Conservation (phyloP, 768 basidiomycete species). For the Macrolepiota dolichaula region DNA sequence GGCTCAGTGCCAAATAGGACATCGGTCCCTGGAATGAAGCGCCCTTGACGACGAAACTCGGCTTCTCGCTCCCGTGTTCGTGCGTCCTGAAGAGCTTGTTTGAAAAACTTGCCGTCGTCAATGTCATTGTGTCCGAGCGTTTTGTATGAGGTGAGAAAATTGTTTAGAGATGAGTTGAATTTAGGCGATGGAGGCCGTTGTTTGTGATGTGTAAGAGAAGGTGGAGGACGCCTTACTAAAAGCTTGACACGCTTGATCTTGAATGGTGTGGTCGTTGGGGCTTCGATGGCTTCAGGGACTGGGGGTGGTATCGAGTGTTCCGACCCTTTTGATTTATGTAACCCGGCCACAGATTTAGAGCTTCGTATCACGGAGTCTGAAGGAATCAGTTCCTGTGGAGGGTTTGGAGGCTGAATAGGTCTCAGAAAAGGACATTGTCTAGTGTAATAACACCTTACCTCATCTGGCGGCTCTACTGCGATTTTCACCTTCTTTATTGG, state of each 20-base stretch:
- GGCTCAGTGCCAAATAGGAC: slow-evolving; percentile 26
- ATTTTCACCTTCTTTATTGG: slow-evolving; percentile 7
- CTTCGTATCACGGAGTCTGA: not conserved
- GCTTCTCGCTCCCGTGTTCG: slow-evolving; percentile 30
- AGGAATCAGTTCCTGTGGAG: not conserved
- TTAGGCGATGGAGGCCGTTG: slow-evolving; percentile 59
- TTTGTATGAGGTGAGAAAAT: slow-evolving; percentile 62
- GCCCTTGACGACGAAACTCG: slow-evolving; percentile 31
- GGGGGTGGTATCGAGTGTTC: slow-evolving; percentile 9
- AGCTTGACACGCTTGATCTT: slow-evolving; percentile 63
- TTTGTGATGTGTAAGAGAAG: slow-evolving; percentile 56
- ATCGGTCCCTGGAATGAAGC: slow-evolving; percentile 37
- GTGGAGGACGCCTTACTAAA: slow-evolving; percentile 63
- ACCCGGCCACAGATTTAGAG: not conserved
- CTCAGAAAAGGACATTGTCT: not conserved
- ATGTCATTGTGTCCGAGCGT: slow-evolving; percentile 49
- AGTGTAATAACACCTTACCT: not conserved
- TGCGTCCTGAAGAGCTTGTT: slow-evolving; percentile 27
- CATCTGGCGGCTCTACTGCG: not conserved
- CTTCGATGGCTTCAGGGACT: not conserved
- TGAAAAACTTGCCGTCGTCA: slow-evolving; percentile 26
- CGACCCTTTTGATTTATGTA: slow-evolving; percentile 8
- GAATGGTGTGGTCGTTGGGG: slow-evolving; percentile 17
- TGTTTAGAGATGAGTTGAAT: slow-evolving; percentile 50
- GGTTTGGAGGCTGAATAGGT: not conserved